Percentiles rank a stretch among this genome's conserved stretches.
phyloP scores from a whole-genome alignment of 2,329 filamentous ascomycete species.

The Cryphonectria carpinicola region DNA sequence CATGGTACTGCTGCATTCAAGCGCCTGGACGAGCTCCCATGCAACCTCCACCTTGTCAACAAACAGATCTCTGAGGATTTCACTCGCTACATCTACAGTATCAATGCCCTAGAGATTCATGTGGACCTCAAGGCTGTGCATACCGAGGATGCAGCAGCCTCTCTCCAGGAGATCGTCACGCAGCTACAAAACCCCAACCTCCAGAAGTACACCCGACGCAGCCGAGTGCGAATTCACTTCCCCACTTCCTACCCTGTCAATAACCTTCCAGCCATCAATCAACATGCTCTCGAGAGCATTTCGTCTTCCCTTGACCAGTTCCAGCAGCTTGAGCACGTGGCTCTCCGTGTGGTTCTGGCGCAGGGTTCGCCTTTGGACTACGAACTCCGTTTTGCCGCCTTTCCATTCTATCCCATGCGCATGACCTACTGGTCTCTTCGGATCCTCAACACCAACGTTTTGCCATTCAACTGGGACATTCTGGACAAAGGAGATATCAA shows the following conservation, averaged over 20 bases:
- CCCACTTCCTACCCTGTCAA: constrained; percentile 24
- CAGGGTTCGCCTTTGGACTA: constrained; percentile 23
- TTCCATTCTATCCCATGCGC: constrained; percentile 27
- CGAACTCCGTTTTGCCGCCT: constrained; percentile 24
- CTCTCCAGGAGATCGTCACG: constrained; percentile 14
- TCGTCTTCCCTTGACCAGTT: constrained; percentile 17
- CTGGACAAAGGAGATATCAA: not conserved
- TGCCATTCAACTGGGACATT: constrained; percentile 14
- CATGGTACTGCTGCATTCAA: not conserved
- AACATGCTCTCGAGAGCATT: constrained; percentile 20
- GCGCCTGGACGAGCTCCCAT: not conserved
- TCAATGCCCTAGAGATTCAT: constrained; percentile 22
- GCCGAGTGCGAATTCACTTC: constrained; percentile 28
- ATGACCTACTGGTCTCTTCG: constrained; percentile 25
- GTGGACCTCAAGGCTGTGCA: constrained; percentile 25
- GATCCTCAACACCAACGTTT: constrained; percentile 17
- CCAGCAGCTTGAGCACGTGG: constrained; percentile 11
- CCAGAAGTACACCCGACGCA: constrained; percentile 9
- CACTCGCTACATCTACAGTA: constrained; percentile 24
- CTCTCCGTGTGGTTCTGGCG: constrained; percentile 20
- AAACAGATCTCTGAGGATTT: constrained; percentile 27
- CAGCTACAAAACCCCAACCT: constrained; percentile 23
- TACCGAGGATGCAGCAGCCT: constrained; percentile 9
- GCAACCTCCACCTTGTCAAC: constrained; percentile 24
- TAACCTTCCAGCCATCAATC: constrained; percentile 25